phyloP scores from a whole-genome alignment of 2,329 filamentous ascomycete genomes.

The Calonectria pteridis region DNA sequence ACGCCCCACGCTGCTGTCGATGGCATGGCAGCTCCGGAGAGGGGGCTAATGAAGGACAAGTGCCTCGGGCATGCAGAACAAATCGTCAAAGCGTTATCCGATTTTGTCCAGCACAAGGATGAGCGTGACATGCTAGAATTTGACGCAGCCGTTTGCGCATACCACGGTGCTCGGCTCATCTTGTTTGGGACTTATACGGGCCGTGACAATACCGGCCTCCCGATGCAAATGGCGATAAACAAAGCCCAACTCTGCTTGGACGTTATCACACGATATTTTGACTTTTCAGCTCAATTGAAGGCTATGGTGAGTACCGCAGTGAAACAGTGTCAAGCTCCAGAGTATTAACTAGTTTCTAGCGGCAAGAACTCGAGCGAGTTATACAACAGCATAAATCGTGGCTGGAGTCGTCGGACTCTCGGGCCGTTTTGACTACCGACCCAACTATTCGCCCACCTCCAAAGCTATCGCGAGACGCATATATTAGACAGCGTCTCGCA shows the following conservation, averaged over 20 bases:
- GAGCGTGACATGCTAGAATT: conserved; percentile 51
- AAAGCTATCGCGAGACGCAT: conserved; percentile 38
- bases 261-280: conserved; percentile 43
- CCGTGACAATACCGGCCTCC: conserved; percentile 39
- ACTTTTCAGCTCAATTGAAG: conserved; percentile 44
- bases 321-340: background rate
- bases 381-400: conserved; percentile 41
- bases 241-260: conserved; percentile 44
- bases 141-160: conserved; percentile 58
- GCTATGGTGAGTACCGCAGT: conserved; percentile 35
- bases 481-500: conserved; percentile 49
- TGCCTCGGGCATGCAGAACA: conserved; percentile 54
- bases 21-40: conserved; percentile 43
- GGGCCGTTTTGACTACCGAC: conserved; percentile 30
- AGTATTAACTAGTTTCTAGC: conserved; percentile 12
- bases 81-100: conserved; percentile 51
- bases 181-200: conserved; percentile 48
- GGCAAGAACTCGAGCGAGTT: conserved; percentile 44
- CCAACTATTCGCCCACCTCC: conserved; percentile 22
- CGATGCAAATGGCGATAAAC: conserved; percentile 44
- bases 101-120: conserved; percentile 50
- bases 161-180: conserved; percentile 55
- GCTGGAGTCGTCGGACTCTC: conserved; percentile 40
- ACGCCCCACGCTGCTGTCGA: conserved; percentile 50
- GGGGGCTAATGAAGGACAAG: conserved; percentile 42